Conservation (phyloP, 2,329 filamentous ascomycete genomes). For the Fusarium musae region DNA sequence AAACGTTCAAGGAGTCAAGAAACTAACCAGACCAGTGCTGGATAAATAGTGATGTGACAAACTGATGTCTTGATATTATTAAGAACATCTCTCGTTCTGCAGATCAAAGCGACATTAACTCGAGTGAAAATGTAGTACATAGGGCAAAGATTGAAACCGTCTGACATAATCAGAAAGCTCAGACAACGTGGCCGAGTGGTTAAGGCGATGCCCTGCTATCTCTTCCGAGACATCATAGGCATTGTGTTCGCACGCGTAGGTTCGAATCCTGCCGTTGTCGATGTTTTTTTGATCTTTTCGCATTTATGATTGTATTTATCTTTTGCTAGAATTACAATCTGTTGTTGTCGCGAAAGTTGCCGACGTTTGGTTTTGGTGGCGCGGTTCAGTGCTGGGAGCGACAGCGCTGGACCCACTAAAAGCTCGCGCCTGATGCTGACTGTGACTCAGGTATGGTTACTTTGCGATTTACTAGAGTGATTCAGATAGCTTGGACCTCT, state of each 20-base stretch:
- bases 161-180: neutral
- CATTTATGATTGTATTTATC: rapidly evolving
- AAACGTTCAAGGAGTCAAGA: neutral
- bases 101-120: no score
- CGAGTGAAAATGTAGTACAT: rapidly evolving
- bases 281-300: neutral
- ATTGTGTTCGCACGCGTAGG: slow-evolving; percentile 34
- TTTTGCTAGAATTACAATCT: neutral
- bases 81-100: neutral
- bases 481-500: rapidly evolving
- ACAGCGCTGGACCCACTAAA: neutral
- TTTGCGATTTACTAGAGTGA: no score
- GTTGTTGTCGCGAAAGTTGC: rapidly evolving
- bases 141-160: rapidly evolving
- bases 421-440: neutral
- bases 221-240: slow-evolving; percentile 26
- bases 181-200: slow-evolving; percentile 32
- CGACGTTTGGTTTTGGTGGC: rapidly evolving
- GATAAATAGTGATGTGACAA: neutral
- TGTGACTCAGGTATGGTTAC: neutral
- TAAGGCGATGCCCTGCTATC: slow-evolving; percentile 34
- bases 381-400: neutral
- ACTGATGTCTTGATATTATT: no score
- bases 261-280: slow-evolving; percentile 34
- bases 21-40: no score